phyloP scores from a whole-genome alignment of 768 basidiomycete species.

The Baorangia bicolor region DNA sequence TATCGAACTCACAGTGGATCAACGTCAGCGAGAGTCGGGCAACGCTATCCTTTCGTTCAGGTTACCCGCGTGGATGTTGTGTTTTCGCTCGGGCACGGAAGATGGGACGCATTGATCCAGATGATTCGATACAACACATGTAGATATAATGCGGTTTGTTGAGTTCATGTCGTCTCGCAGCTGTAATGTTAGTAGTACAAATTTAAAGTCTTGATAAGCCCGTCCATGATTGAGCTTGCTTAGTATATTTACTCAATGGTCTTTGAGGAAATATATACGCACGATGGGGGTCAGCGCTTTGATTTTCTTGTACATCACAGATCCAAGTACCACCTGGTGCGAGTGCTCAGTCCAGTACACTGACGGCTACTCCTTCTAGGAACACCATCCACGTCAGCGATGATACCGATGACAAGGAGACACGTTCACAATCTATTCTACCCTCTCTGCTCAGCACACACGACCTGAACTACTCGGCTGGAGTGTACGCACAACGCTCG shows the following conservation, averaged over 20 bases:
- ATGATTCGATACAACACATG: background rate
- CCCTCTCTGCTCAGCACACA: too few species aligned
- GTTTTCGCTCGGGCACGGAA: background rate
- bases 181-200: too few species aligned
- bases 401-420: too few species aligned
- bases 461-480: too few species aligned
- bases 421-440: too few species aligned
- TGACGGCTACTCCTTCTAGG: too few species aligned
- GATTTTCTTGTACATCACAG: too few species aligned
- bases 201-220: background rate
- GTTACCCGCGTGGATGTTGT: constrained; percentile 1
- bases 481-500: too few species aligned
- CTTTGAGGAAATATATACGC: background rate
- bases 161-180: background rate
- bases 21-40: background rate
- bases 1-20: background rate
- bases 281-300: background rate
- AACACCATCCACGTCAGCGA: too few species aligned
- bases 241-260: too few species aligned
- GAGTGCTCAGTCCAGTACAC: too few species aligned
- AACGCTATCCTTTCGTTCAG: background rate
- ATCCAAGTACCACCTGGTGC: too few species aligned
- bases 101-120: background rate
- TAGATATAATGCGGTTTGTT: background rate
- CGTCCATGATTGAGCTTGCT: background rate